A percentile compares a stretch with the other conserved stretches of the same genome.
Evolutionary conservation across 441 rosid genomes (phyloP).

Genomic region (Flueggea neowawraea): DNA sequence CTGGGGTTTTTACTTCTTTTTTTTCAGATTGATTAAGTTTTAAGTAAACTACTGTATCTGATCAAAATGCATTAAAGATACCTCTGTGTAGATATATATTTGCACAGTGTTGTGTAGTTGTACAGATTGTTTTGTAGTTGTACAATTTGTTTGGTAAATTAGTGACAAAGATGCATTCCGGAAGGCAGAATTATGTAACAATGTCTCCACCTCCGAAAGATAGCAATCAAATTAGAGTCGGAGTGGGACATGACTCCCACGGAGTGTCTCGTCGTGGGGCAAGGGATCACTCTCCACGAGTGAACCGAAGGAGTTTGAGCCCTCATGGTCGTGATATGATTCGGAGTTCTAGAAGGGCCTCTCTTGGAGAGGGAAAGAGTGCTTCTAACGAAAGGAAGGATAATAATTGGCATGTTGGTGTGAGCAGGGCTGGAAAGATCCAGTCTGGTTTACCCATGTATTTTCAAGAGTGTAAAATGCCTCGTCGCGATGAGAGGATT

Average conservation of each 20-base stretch:
- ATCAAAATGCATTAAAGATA: conserved; percentile 1
- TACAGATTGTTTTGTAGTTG: too few species aligned
- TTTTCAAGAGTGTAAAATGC: conserved; percentile 23
- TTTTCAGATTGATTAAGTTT: not conserved
- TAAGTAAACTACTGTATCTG: not conserved
- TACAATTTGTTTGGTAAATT: not conserved
- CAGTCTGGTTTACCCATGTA: conserved; percentile 26
- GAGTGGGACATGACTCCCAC: conserved; percentile 23
- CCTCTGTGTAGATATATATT: not conserved
- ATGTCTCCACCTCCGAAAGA: conserved; percentile 29
- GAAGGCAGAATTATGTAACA: conserved; percentile 31
- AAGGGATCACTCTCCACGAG: conserved; percentile 23
- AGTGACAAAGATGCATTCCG: conserved; percentile 41
- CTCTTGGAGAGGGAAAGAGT: conserved; percentile 23
- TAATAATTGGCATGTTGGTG: conserved; percentile 26
- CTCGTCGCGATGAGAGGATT: conserved; percentile 29
- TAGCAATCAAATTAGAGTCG: conserved; percentile 27
- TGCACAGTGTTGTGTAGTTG: not conserved
- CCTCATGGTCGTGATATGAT: conserved; percentile 18
- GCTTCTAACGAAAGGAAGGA: conserved; percentile 34
- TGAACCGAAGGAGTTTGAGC: conserved; percentile 39
- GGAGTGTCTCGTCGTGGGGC: conserved; percentile 17
- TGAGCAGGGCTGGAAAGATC: conserved; percentile 26
- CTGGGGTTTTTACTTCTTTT: conserved; percentile 3
- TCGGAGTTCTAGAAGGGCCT: conserved; percentile 32